Evolutionary conservation across 2,329 filamentous ascomycete species (phyloP).

Genomic region (Phyllosticta capitalensis): DNA sequence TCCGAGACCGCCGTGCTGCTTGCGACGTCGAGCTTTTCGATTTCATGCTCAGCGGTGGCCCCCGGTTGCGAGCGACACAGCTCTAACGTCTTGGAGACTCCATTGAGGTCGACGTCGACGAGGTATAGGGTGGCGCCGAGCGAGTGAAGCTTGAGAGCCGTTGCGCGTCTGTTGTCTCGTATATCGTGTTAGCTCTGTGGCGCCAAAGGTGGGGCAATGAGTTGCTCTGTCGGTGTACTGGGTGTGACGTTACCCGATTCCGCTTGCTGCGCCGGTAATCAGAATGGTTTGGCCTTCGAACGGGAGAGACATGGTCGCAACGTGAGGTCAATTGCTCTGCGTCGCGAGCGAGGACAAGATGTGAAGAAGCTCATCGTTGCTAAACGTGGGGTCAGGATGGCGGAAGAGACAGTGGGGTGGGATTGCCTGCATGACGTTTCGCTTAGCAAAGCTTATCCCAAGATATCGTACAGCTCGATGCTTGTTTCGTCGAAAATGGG

Average conservation of each 20-base stretch:
- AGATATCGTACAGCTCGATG: background rate
- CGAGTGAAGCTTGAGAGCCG: slow-evolving; percentile 6
- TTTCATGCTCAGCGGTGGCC: slow-evolving; percentile 73
- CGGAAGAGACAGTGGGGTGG: background rate
- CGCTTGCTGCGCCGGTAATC: slow-evolving; percentile 79
- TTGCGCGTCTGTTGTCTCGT: background rate
- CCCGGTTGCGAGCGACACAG: slow-evolving; percentile 54
- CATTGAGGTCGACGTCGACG: slow-evolving; percentile 86
- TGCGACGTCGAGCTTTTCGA: slow-evolving; percentile 77
- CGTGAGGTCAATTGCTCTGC: background rate
- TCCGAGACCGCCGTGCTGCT: slow-evolving; percentile 68
- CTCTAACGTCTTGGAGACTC: slow-evolving; percentile 63
- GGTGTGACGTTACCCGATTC: slow-evolving; percentile 62
- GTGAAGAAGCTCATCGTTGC: background rate
- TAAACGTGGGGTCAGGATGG: background rate
- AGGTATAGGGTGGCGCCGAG: slow-evolving; percentile 78
- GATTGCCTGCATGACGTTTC: background rate
- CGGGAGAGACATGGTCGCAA: slow-evolving; percentile 30
- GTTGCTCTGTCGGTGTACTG: background rate
- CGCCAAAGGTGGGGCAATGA: background rate
- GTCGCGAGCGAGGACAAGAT: background rate
- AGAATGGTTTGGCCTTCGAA: slow-evolving; percentile 80
- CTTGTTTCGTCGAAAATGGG: background rate
- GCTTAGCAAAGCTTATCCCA: background rate
- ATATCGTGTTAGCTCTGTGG: background rate